phyloP scores from a whole-genome alignment of 2,329 filamentous ascomycete genomes.

The Parasarocladium wereldwijsianum region DNA sequence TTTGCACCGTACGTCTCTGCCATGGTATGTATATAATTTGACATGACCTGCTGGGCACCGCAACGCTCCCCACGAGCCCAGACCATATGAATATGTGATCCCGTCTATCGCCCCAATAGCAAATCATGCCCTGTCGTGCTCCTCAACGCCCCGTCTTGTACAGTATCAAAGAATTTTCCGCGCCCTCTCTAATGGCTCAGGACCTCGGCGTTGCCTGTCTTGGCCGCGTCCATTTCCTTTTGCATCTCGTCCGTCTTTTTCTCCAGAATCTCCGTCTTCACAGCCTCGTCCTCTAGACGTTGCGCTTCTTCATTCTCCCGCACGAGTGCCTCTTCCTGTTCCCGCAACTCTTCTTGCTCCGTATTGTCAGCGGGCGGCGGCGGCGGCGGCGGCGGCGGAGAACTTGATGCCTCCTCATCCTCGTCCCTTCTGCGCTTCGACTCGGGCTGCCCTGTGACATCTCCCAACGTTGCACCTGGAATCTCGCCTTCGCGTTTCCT shows the following conservation, averaged over 20 bases:
- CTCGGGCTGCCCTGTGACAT: constrained; percentile 29
- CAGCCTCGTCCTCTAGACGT: constrained; percentile 32
- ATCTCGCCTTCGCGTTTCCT: constrained; percentile 40
- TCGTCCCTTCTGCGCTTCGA: constrained; percentile 37
- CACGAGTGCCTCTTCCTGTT: constrained; percentile 35
- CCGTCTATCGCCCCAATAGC: too few species aligned
- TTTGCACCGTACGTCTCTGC: too few species aligned
- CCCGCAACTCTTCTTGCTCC: constrained; percentile 28
- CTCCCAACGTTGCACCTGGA: constrained; percentile 30
- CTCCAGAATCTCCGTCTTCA: constrained; percentile 14
- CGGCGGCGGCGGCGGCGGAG: constrained; percentile 33
- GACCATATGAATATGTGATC: too few species aligned
- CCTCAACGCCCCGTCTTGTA: background rate
- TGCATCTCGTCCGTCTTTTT: constrained; percentile 10
- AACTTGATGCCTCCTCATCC: constrained; percentile 20
- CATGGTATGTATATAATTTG: too few species aligned
- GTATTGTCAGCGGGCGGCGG: constrained; percentile 23
- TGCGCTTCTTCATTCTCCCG: constrained; percentile 41
- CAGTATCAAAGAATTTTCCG: background rate
- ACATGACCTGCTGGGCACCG: too few species aligned
- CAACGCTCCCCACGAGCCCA: too few species aligned
- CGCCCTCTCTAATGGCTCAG: constrained; percentile 9
- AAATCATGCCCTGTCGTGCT: too few species aligned
- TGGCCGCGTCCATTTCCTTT: constrained; percentile 10
- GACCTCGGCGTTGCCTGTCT: constrained; percentile 6